phyloP scores from a whole-genome alignment of 208 protist genomes.

The Trypanosoma rangeli region DNA sequence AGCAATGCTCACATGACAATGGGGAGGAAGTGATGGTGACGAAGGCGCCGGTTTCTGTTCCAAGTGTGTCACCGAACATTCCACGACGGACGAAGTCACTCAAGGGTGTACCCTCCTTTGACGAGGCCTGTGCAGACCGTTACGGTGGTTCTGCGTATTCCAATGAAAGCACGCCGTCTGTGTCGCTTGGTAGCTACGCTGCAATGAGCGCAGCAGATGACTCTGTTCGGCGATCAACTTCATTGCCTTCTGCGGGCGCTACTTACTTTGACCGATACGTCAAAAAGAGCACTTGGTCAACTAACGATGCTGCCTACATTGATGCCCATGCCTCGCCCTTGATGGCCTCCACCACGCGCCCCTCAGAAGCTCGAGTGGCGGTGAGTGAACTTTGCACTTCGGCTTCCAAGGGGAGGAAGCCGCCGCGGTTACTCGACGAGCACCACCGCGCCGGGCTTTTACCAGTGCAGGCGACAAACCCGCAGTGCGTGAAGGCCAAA shows the following conservation, averaged over 20 bases:
- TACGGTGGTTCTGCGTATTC: conserved; percentile 1
- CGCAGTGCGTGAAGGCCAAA: background rate
- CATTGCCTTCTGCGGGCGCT: background rate
- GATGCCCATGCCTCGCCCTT: background rate
- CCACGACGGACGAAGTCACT: background rate
- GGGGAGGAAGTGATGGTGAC: background rate
- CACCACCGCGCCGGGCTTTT: conserved; percentile 4
- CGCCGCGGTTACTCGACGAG: background rate
- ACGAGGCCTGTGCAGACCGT: conserved; percentile 16
- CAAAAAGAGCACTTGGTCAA: background rate
- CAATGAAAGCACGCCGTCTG: background rate
- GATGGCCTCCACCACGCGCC: background rate
- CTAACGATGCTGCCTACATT: background rate
- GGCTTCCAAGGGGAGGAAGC: background rate
- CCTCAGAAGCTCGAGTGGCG: background rate
- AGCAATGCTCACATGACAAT: background rate
- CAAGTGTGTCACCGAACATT: conserved; percentile 2
- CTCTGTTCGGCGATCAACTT: conserved; percentile 8
- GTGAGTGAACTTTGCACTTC: background rate
- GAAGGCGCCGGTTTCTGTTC: background rate
- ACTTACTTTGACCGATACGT: background rate
- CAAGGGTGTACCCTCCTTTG: conserved; percentile 7
- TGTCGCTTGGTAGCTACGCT: background rate
- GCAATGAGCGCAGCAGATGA: conserved; percentile 4
- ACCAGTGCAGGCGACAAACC: background rate